These are phyloP conservation scores for Primulina huaijiensis DNA, from an alignment of 257 asterid species.

Conservation along the genomic window DNA sequence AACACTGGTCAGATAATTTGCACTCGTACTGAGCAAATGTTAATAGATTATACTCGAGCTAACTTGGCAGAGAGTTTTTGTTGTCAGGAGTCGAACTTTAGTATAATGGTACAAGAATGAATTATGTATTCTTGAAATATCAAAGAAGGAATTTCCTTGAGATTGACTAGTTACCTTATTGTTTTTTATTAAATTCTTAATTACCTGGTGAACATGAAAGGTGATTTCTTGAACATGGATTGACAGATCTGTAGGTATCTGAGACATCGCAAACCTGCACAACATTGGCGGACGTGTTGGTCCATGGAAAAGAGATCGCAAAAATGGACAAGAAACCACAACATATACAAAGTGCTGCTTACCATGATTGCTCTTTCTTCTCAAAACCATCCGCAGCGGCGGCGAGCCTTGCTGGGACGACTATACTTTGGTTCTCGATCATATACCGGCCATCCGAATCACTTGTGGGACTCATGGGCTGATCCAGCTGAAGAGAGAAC, in stretches of 20 bases:
- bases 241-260: slow-evolving; percentile 67
- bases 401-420: slow-evolving; percentile 35
- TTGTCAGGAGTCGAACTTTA: too few relatives aligned
- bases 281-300: slow-evolving; percentile 3
- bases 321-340: not conserved
- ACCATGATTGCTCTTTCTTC: slow-evolving; percentile 78
- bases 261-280: slow-evolving; percentile 68
- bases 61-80: too few relatives aligned
- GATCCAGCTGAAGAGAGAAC: slow-evolving; percentile 31
- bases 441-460: slow-evolving; percentile 31
- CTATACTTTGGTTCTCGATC: slow-evolving; percentile 30
- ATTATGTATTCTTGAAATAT: too few relatives aligned
- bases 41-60: too few relatives aligned
- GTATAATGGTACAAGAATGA: too few relatives aligned
- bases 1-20: slow-evolving; percentile 17
- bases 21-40: not conserved
- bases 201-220: slow-evolving; percentile 78
- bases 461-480: slow-evolving; percentile 23
- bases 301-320: not conserved
- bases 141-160: too few relatives aligned
- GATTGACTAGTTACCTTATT: not conserved
- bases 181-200: not conserved
- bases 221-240: slow-evolving; percentile 74
- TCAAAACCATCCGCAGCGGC: slow-evolving; percentile 48
- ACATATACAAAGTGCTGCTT: slow-evolving; percentile 19